A percentile compares a stretch with the other conserved stretches of the same genome.
Evolutionary conservation across 1,284 basidiomycete genomes (phyloP).

Genomic region (Pseudozyma pruni): DNA sequence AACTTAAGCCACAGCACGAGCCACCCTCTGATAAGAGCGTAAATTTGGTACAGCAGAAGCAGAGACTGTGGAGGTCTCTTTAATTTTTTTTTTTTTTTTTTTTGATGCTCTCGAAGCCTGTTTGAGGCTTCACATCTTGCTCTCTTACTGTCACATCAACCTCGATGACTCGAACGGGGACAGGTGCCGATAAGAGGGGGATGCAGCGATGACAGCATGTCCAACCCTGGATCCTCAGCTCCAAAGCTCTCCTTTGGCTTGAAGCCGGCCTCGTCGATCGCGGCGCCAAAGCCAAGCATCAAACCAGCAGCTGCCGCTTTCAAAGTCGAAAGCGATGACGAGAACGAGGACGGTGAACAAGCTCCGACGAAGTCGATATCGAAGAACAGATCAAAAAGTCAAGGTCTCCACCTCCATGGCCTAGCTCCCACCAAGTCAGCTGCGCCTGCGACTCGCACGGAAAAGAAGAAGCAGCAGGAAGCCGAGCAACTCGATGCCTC

Average conservation of each 20-base stretch:
- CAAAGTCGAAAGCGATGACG: slow-evolving; percentile 43
- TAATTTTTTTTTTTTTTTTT: too few relatives aligned
- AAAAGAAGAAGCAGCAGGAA: slow-evolving; percentile 67
- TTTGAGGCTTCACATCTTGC: too few relatives aligned
- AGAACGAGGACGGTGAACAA: slow-evolving; percentile 18
- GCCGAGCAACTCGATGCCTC: slow-evolving; percentile 83
- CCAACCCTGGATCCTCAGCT: slow-evolving; percentile 8
- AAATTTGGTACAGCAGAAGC: slow-evolving; percentile 1
- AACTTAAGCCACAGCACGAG: slow-evolving; percentile 1
- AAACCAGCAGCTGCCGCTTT: slow-evolving; percentile 26
- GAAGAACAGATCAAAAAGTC: neutral
- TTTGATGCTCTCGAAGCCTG: too few relatives aligned
- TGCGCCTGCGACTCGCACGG: slow-evolving; percentile 48
- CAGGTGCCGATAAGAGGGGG: too few relatives aligned
- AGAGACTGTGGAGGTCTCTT: too few relatives aligned
- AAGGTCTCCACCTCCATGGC: slow-evolving; percentile 9
- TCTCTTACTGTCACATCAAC: neutral
- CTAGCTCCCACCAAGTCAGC: slow-evolving; percentile 22
- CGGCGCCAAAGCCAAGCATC: slow-evolving; percentile 7
- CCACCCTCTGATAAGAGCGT: slow-evolving; percentile 3
- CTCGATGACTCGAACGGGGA: neutral
- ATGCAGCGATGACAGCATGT: slow-evolving; percentile 6
- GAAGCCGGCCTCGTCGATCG: slow-evolving; percentile 19
- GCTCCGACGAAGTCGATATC: neutral
- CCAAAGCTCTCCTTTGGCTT: slow-evolving; percentile 53